Base-by-base conservation (phyloP, 2,329 filamentous ascomycete genomes). In the Byssoonygena ceratinophila region DNA sequence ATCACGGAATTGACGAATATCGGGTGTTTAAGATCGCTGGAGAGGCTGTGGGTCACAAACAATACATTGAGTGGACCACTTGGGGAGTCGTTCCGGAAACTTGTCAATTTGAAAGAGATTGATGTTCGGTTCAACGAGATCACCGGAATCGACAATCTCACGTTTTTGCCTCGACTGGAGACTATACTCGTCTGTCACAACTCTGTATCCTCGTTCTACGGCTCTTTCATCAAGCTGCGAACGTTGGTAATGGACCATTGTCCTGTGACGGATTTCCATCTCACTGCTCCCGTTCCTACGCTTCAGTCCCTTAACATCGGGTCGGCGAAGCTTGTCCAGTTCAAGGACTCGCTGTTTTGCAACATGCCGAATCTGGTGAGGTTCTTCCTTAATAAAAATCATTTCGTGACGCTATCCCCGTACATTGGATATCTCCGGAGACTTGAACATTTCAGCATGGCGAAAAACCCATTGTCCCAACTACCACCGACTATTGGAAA, bases 61-160 rank as follows among this genome's bases (percentile, higher is more conserved):
- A 98, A 98, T 69, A 83, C 85, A 55, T 74, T 98, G 12, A 78
- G 79, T 18, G 87, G 87, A 2, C 76, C 82, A 5, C 81, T 97
- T 32, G 86, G 89, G 7, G 72, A 78, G 1, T 79, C 81, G 0
- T 86, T 97, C 63, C 79, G 75, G 56, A 76, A 84, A n/a, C 72
- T 97, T 6, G 71, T 78, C 44, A 94, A 71, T 62, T 74, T 98
- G 49, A 87, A 87, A 57, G 91, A 97, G 68, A 81, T 98, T 40
- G 92, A 98, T 68, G 83, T 94, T 58, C 88, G 94, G 58, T 97
- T 94, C 74, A 98, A 98, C 64, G 77, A 80, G 16, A 86, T 98
- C 52, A 83, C 83, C 46, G 89, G 82, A 63, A 95, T 98, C 63
- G 87, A 97, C 65, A 81, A 88, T 51, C 82, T 97, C 57, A 85